Evolutionary conservation across 148 eudicot genomes (phyloP).

Genomic region (Camellia lanceoleosa): DNA sequence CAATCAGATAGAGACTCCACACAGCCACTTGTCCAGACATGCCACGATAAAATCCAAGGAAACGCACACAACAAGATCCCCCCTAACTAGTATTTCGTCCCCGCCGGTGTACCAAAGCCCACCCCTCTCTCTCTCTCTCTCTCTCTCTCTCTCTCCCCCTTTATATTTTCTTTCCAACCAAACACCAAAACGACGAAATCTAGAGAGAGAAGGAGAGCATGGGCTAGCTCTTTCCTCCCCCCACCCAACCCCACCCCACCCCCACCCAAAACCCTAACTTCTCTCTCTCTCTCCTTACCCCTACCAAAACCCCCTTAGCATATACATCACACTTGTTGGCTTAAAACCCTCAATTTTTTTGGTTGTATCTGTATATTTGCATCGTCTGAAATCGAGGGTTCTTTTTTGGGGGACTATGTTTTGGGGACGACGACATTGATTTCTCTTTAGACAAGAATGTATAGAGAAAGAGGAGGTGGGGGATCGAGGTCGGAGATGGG

Average conservation of each 20-base stretch:
- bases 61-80: neutral
- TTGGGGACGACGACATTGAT: neutral
- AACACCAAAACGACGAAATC: neutral
- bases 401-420: neutral
- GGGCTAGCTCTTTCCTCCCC: constrained; percentile 4
- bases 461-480: constrained; percentile 37
- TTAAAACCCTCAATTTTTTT: neutral
- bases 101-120: neutral
- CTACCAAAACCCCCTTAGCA: constrained; percentile 1
- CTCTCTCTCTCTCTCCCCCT: no score
- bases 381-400: constrained; percentile 6
- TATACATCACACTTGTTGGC: neutral
- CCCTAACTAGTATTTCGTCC: neutral
- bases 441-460: constrained; percentile 17
- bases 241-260: no score
- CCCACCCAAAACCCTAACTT: neutral
- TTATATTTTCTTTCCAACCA: neutral
- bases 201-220: constrained; percentile 9
- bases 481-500: constrained; percentile 46
- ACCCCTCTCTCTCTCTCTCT: neutral
- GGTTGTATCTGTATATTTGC: neutral
- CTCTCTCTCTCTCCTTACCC: neutral
- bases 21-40: neutral
- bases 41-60: neutral
- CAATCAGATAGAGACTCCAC: no score